Percentiles rank a stretch among this genome's conserved stretches.
Evolutionary conservation across 1,284 basidiomycete species (phyloP).

Genomic region (Malassezia sympodialis): DNA sequence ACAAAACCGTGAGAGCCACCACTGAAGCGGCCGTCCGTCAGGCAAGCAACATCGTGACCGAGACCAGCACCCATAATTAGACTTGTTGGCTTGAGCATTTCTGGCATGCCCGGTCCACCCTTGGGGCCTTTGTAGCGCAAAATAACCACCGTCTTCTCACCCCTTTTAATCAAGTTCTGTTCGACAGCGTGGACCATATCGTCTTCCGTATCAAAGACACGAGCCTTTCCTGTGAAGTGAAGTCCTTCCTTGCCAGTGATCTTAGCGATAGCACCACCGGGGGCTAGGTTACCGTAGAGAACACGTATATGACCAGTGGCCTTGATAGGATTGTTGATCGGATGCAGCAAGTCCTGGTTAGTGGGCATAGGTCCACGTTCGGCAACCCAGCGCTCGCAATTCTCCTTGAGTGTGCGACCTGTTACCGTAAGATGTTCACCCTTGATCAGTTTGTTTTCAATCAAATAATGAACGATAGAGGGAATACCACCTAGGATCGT

Average conservation of each 20-base stretch:
- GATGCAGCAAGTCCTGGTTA: slow-evolving; percentile 39
- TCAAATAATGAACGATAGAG: slow-evolving; percentile 51
- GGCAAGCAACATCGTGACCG: slow-evolving; percentile 75
- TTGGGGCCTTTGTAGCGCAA: slow-evolving; percentile 47
- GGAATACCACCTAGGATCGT: slow-evolving; percentile 41
- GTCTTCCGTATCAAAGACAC: slow-evolving; percentile 46
- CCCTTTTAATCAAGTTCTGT: slow-evolving; percentile 38
- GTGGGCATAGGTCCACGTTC: slow-evolving; percentile 34
- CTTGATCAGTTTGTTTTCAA: slow-evolving; percentile 50
- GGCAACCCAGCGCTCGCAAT: slow-evolving; percentile 59
- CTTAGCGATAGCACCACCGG: slow-evolving; percentile 46
- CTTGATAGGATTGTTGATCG: slow-evolving; percentile 42
- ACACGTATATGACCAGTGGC: slow-evolving; percentile 43
- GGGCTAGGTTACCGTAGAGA: slow-evolving; percentile 45
- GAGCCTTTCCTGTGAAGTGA: slow-evolving; percentile 42
- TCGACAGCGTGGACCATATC: slow-evolving; percentile 44
- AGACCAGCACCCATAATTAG: slow-evolving; percentile 66
- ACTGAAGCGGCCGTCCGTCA: slow-evolving; percentile 93
- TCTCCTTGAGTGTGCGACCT: slow-evolving; percentile 41
- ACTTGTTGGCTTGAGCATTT: slow-evolving; percentile 65
- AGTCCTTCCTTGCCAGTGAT: slow-evolving; percentile 48
- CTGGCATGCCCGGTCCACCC: slow-evolving; percentile 80
- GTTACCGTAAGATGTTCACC: slow-evolving; percentile 47
- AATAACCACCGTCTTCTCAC: slow-evolving; percentile 47
- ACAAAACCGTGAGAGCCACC: slow-evolving; percentile 65